Base-by-base conservation (phyloP, 192 early-diverging fungal species). In the Chytriomyces sp. region DNA sequence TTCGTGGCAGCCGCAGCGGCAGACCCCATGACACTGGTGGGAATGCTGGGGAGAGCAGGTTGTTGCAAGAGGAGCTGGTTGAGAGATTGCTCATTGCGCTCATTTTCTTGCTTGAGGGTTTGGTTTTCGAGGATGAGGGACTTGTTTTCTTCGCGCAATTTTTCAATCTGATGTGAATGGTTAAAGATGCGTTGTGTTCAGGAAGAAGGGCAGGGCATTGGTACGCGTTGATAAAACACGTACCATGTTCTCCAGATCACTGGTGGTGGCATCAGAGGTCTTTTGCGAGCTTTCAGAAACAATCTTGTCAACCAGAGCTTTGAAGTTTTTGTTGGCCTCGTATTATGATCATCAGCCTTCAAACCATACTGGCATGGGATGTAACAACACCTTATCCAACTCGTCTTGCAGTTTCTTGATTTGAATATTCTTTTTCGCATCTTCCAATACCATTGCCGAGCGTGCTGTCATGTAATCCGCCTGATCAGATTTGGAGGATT, bases 41-140 rank as follows among this genome's bases (percentile, higher is more conserved):
- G 28, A 44, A 32, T 5, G 63, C 5, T 28, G 12, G 22, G 38
- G 7, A 32, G 7, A 6, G 40, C 7, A 22, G 37, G 63, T 7
- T n/a, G 26, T 49, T 64, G 39, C 37, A 28, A 53, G 22, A 34
- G 19, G 22, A 55, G 32, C 33, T 52, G 44, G 17, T 68, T 36
- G 26, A 53, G n/a, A 8, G 39, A 49, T n/a, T 68, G 52, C 37
- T 70, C 55, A 32, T 58, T 57, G 39, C 30, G 12, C 39, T 68
- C 66, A 36, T 68, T 68, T 56, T 68, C 52, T 56, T 68, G 34
- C 39, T 68, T 68, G 33, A 68, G 53, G 33, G 17, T 6, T 68
- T 68, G 52, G 36, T 68, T 68, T 32, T 68, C 66, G 6, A 22
- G 32, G n/a, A 68, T n/a, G 10, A 68, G 66, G 1, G 44, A 55